These are phyloP conservation scores for Arthroderma uncinatum DNA, from an alignment of 2,329 filamentous ascomycete genomes.

Conservation along the genomic window DNA sequence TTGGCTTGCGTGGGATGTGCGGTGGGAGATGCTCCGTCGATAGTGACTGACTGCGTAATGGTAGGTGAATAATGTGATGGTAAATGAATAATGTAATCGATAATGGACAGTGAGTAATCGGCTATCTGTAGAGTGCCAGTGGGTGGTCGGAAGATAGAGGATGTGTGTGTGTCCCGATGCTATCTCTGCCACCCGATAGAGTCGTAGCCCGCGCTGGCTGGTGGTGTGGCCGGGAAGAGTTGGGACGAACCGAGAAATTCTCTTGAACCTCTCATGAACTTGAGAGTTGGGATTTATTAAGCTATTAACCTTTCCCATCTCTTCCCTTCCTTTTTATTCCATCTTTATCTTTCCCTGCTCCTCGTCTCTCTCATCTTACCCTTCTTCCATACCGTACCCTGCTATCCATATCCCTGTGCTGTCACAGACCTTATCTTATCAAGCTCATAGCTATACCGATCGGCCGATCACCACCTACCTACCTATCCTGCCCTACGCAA, in stretches of 20 bases:
- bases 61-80: neutral
- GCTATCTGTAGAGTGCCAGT: neutral
- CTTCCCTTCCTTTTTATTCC: slow-evolving; percentile 1
- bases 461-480: neutral
- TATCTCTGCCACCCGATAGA: neutral
- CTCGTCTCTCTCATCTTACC: slow-evolving; percentile 14
- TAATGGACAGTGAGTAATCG: neutral
- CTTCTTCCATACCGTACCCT: slow-evolving; percentile 9
- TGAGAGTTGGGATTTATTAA: neutral
- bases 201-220: too few species aligned
- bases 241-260: slow-evolving; percentile 3
- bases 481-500: slow-evolving; percentile 5
- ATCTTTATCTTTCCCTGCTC: slow-evolving; percentile 13
- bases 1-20: neutral
- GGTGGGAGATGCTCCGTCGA: neutral
- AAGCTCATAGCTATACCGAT: neutral
- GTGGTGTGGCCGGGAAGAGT: too few species aligned
- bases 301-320: slow-evolving; percentile 2
- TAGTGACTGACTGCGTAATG: neutral
- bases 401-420: neutral
- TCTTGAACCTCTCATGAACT: neutral
- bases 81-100: too few species aligned
- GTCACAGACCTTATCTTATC: neutral
- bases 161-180: neutral
- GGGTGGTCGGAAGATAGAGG: neutral